A percentile compares a stretch with the other conserved stretches of the same genome.
Conservation (phyloP, 2,329 filamentous ascomycete species). For the Penicillium sp. region DNA sequence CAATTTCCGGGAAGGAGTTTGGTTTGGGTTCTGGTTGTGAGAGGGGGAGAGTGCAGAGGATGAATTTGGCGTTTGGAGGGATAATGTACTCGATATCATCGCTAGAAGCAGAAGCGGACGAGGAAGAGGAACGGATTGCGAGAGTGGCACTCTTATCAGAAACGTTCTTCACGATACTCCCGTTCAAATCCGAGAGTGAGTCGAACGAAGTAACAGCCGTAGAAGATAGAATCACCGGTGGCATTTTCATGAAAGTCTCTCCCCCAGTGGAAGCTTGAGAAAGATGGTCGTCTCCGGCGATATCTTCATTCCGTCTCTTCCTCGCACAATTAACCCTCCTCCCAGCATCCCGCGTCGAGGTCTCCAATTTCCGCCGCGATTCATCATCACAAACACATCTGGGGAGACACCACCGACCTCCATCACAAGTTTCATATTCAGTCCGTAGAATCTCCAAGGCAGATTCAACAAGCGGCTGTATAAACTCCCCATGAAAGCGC, state of each 20-base stretch:
- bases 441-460: constrained; percentile 46
- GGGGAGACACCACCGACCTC: constrained; percentile 43
- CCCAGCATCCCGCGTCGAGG: not conserved
- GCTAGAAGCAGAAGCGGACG: not conserved
- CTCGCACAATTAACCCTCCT: not conserved
- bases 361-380: not conserved
- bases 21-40: constrained; percentile 18
- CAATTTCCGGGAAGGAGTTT: not conserved
- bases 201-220: constrained; percentile 39
- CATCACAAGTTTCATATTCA: constrained; percentile 15
- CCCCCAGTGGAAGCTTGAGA: no score
- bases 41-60: constrained; percentile 48
- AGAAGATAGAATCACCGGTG: constrained; percentile 44
- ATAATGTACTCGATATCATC: constrained; percentile 41
- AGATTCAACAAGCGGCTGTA: constrained; percentile 43
- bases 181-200: constrained; percentile 31
- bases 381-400: constrained; percentile 23
- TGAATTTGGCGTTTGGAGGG: constrained; percentile 57
- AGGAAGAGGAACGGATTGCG: constrained; percentile 23
- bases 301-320: constrained; percentile 1
- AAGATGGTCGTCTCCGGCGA: no score
- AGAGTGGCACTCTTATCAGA: constrained; percentile 27
- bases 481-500: constrained; percentile 36
- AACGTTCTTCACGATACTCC: constrained; percentile 40
- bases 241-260: constrained; percentile 11